Percentiles rank a stretch among this genome's conserved stretches.
Evolutionary conservation across 2,329 filamentous ascomycete genomes (phyloP).

Genomic region (Epichloe brachyelytri): DNA sequence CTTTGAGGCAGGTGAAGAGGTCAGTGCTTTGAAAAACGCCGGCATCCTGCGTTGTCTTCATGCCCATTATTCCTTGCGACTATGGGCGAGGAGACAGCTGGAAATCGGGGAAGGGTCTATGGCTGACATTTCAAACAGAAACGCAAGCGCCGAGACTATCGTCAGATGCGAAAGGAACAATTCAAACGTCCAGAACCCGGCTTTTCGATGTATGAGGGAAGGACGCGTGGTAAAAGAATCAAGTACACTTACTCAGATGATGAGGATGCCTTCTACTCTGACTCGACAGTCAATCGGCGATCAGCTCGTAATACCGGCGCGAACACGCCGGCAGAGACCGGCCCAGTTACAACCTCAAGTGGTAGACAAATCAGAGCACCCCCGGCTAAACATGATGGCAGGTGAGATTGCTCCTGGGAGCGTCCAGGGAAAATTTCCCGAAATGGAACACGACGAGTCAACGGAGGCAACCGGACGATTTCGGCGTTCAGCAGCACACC

Average conservation of each 20-base stretch:
- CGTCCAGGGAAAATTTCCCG: slow-evolving; percentile 31
- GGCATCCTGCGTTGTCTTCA: too few species aligned
- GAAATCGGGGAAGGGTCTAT: neutral
- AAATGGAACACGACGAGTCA: slow-evolving; percentile 26
- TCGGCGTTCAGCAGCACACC: slow-evolving; percentile 34
- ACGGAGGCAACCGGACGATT: slow-evolving; percentile 35
- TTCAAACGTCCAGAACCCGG: slow-evolving; percentile 81
- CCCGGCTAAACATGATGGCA: slow-evolving; percentile 50
- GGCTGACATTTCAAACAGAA: slow-evolving; percentile 44
- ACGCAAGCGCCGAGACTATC: slow-evolving; percentile 84
- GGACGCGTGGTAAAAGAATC: slow-evolving; percentile 88
- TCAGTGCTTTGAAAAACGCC: slow-evolving; percentile 27
- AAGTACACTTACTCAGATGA: slow-evolving; percentile 95
- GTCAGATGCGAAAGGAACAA: slow-evolving; percentile 69
- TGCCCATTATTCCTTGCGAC: too few species aligned
- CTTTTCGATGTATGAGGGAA: slow-evolving; percentile 89
- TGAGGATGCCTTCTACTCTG: slow-evolving; percentile 57
- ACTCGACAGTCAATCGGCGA: slow-evolving; percentile 47
- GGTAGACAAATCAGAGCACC: slow-evolving; percentile 71
- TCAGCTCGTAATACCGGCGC: slow-evolving; percentile 64
- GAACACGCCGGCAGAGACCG: slow-evolving; percentile 58
- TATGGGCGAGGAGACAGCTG: neutral
- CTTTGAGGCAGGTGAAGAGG: slow-evolving; percentile 88
- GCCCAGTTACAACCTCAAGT: slow-evolving; percentile 61
- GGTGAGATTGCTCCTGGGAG: slow-evolving; percentile 34